These are phyloP conservation scores for Psidium friedrichsthalianum DNA, from an alignment of 345 rosid species.

Conservation along the genomic window DNA sequence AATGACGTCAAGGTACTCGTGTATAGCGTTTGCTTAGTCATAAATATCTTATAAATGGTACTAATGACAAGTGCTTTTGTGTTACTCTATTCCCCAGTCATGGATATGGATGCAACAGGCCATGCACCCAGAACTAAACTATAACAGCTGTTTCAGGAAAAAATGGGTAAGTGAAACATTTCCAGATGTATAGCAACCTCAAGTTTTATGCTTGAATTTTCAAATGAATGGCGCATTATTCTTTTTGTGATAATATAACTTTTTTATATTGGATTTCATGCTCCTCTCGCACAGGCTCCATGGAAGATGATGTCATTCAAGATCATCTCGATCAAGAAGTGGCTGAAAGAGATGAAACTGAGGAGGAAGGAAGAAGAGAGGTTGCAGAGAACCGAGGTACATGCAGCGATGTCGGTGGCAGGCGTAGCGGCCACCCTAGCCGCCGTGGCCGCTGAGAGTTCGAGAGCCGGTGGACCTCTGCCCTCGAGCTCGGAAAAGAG, in stretches of 20 bases:
- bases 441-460: constrained; percentile 62
- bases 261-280: not conserved
- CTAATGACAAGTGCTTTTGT: not conserved
- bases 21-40: not conserved
- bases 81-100: constrained; percentile 32
- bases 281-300: constrained; percentile 22
- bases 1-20: constrained; percentile 67
- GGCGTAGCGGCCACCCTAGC: constrained; percentile 83
- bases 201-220: not conserved
- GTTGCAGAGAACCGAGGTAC: constrained; percentile 70
- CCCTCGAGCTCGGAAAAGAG: constrained; percentile 23
- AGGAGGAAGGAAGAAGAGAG: constrained; percentile 78
- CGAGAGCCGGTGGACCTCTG: constrained; percentile 9
- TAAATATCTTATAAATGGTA: not conserved
- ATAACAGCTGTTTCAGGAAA: constrained; percentile 65
- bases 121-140: constrained; percentile 90
- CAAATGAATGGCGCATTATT: not conserved
- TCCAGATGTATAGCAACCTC: not conserved
- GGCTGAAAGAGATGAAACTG: constrained; percentile 67
- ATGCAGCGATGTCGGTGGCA: constrained; percentile 86
- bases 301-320: constrained; percentile 59
- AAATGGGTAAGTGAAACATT: constrained; percentile 44
- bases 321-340: constrained; percentile 55
- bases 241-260: not conserved
- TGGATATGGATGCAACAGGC: constrained; percentile 99